Evolutionary conservation across 2,329 filamentous ascomycete genomes (phyloP).

Genomic region (Diaporthe citri): DNA sequence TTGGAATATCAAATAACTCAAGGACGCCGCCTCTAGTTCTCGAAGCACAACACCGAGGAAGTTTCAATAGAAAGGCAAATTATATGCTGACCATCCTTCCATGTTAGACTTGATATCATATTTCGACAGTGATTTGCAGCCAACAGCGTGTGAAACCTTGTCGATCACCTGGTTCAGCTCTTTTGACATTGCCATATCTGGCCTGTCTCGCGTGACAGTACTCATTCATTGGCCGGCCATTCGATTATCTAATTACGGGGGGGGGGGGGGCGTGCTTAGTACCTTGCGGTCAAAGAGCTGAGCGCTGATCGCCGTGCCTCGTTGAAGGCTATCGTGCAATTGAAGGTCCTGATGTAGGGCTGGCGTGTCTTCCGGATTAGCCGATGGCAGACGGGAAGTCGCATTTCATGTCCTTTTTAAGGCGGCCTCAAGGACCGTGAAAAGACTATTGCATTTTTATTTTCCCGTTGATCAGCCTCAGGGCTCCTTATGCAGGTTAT

Average conservation of each 20-base stretch:
- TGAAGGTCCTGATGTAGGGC: background rate
- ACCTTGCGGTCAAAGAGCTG: too few species aligned
- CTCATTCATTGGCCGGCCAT: background rate
- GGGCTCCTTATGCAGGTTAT: background rate
- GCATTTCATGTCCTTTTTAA: background rate
- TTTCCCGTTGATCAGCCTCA: background rate
- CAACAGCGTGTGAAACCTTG: background rate
- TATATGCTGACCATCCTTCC: background rate
- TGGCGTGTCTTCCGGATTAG: background rate
- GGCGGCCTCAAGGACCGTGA: background rate
- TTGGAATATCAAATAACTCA: background rate
- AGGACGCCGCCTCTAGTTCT: background rate
- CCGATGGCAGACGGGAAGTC: background rate
- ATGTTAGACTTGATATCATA: background rate
- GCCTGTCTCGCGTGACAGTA: background rate
- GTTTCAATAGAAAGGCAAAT: background rate
- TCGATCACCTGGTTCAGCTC: background rate
- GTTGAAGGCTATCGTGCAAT: too few species aligned
- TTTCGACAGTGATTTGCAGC: background rate
- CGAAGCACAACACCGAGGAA: too few species aligned
- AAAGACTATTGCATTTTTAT: background rate
- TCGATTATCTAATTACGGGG: background rate
- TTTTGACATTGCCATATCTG: background rate
- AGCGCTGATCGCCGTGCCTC: too few species aligned
- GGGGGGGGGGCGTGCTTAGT: background rate